Base-by-base conservation (phyloP, 225 moss, liverwort and hornwort genomes). In the Sphagnum contortum region DNA sequence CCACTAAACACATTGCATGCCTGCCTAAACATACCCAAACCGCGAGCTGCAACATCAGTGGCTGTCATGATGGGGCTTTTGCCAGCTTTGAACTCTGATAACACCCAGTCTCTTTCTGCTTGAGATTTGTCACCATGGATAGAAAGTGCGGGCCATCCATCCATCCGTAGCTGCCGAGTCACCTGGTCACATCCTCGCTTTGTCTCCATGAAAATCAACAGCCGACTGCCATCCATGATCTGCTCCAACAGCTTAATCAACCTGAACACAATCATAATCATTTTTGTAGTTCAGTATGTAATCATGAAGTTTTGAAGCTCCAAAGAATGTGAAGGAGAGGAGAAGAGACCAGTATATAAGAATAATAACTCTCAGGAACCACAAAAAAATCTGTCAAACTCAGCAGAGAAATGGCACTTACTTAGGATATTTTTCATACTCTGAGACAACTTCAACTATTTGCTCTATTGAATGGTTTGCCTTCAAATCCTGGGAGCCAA, bases 21-120 rank as follows among this genome's bases (percentile, higher is more conserved):
- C 71, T 75, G 76, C 64, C 79, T 79, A 74, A 69, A 90, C 92
- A 83, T 93, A 93, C 92, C 92, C 92, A 93, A 77, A 93, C 92
- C 92, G 72, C 92, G 92, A 60, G 92, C 92, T 76, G 92, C 92
- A 73, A 93, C 92, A 79, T 93, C 92, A 71, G 92, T 93, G 69
- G 92, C 92, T 74, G 92, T 93, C 92, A 93, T 93, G 50, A 93
- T 93, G 67, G 92, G 92, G 63, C 92, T 93, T 72, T 90, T 93
- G 62, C 92, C 92, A 62, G 92, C 90, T 73, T 93, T 93, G 77
- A 93, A 93, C 76, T 93, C 92, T 47, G 92, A 82, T 78, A 93
- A 82, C 69, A 93, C 92, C 92, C 92, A 93, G 60, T 93, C 92
- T 69, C 92, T 79, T 64, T 93, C 92, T 49, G 89, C 89, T 76